Percentiles rank a stretch among this genome's conserved stretches.
Evolutionary conservation across 331 rosid genomes (phyloP).

Genomic region (Dryas integrifolia): DNA sequence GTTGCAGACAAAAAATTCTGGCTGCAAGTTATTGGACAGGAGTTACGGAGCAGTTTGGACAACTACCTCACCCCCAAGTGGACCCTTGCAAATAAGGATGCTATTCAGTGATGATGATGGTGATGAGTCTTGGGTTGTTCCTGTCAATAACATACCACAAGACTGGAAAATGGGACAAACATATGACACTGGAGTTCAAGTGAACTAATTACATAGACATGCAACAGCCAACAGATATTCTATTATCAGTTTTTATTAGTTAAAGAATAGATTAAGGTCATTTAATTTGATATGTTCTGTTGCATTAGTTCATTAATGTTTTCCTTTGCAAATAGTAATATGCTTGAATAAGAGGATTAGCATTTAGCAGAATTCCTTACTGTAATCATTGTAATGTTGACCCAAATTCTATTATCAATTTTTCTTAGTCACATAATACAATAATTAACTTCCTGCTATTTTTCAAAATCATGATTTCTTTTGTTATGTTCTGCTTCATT

Average conservation of each 20-base stretch:
- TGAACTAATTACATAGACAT: slow-evolving; percentile 35
- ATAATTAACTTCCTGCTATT: background rate
- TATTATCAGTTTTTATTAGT: background rate
- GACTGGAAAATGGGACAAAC: slow-evolving; percentile 78
- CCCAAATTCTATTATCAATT: background rate
- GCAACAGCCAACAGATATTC: slow-evolving; percentile 1
- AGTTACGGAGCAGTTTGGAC: slow-evolving; percentile 84
- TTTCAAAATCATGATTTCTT: background rate
- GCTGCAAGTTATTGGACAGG: slow-evolving; percentile 71
- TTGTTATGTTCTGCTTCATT: background rate
- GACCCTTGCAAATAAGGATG: slow-evolving; percentile 78
- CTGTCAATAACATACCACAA: slow-evolving; percentile 61
- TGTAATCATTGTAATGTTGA: too few species aligned
- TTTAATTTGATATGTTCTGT: too few species aligned
- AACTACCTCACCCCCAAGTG: slow-evolving; percentile 65
- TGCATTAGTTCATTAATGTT: too few species aligned
- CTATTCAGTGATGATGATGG: slow-evolving; percentile 65
- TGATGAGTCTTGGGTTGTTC: slow-evolving; percentile 76
- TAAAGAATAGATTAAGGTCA: slow-evolving; percentile 5
- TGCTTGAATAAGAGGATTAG: too few species aligned
- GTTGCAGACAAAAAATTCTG: slow-evolving; percentile 62
- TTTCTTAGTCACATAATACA: slow-evolving; percentile 1
- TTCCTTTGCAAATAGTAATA: too few species aligned
- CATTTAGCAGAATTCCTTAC: too few species aligned
- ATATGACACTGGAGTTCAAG: slow-evolving; percentile 85